A percentile compares a stretch with the other conserved stretches of the same genome.
These are phyloP conservation scores for Coniochaeta sp. DNA, from an alignment of 2,329 filamentous ascomycete genomes.

Conservation along the genomic window DNA sequence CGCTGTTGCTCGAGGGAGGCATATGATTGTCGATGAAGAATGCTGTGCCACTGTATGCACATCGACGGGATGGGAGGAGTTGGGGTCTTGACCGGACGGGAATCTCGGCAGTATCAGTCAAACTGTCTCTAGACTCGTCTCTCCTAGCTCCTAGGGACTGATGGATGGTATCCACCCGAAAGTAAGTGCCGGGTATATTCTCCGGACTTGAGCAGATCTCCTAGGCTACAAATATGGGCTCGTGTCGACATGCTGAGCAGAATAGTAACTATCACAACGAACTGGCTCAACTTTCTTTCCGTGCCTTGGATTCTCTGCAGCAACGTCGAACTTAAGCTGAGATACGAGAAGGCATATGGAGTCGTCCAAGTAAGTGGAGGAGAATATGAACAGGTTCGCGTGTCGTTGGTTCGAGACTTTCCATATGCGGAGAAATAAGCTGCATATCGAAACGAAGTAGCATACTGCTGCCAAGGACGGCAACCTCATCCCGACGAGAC, in stretches of 20 bases:
- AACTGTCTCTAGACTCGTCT: not conserved
- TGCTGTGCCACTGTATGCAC: not conserved
- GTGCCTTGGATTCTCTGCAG: not conserved
- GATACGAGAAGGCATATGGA: not conserved
- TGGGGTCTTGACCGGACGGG: not conserved
- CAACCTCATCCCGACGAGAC: not conserved
- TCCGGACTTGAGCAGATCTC: not conserved
- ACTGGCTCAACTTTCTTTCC: not conserved
- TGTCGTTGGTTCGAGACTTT: not conserved
- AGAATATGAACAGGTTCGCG: not conserved
- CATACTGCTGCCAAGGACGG: not conserved
- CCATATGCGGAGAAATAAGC: slow-evolving; percentile 1
- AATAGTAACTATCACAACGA: not conserved
- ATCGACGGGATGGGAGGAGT: not conserved
- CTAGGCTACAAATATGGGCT: not conserved
- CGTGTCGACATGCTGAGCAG: not conserved
- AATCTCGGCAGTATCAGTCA: not conserved
- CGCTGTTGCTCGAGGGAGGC: not conserved
- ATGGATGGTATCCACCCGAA: not conserved
- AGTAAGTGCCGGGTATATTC: not conserved
- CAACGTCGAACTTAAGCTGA: not conserved
- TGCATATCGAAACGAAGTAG: not conserved
- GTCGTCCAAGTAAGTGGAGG: not conserved
- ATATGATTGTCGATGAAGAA: not conserved
- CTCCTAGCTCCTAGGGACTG: not conserved